Percentiles rank a stretch among this genome's conserved stretches.
Conservation (phyloP, 2,329 filamentous ascomycete genomes). For the Hymenoscyphus fraxineus region DNA sequence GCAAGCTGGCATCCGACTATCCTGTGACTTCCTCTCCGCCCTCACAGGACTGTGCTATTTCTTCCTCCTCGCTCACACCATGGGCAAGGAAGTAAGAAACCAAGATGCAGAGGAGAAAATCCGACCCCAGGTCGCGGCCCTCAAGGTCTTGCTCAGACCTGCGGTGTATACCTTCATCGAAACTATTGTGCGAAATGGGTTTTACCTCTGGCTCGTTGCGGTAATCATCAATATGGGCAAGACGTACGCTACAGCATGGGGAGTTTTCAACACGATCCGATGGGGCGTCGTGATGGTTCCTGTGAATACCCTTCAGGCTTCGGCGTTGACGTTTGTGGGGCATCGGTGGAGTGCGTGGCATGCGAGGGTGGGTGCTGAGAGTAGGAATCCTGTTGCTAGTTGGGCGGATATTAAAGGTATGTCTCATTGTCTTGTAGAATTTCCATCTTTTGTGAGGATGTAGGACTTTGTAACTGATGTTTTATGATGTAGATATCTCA, state of each 20-base stretch:
- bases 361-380: constrained; percentile 31
- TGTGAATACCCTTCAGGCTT: constrained; percentile 62
- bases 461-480: constrained; percentile 1
- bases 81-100: constrained; percentile 9
- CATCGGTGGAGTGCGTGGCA: constrained; percentile 60
- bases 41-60: constrained; percentile 59
- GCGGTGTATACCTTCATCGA: constrained; percentile 59
- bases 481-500: constrained; percentile 37
- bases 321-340: constrained; percentile 61
- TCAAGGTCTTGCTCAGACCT: constrained; percentile 52
- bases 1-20: constrained; percentile 60
- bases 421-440: neutral
- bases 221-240: constrained; percentile 60
- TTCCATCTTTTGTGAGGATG: too few species aligned
- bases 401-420: constrained; percentile 33
- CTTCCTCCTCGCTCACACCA: constrained; percentile 34
- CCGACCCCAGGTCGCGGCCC: constrained; percentile 40
- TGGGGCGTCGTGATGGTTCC: constrained; percentile 75
- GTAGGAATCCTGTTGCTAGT: constrained; percentile 32
- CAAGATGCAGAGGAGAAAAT: constrained; percentile 20
- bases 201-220: constrained; percentile 68
- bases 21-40: constrained; percentile 55
- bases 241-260: constrained; percentile 69
- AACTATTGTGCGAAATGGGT: constrained; percentile 62
- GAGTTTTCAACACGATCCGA: constrained; percentile 68